A percentile compares a stretch with the other conserved stretches of the same genome.
Evolutionary conservation across 164 flowering plant genomes (phyloP).

Genomic region (Piper longum): DNA sequence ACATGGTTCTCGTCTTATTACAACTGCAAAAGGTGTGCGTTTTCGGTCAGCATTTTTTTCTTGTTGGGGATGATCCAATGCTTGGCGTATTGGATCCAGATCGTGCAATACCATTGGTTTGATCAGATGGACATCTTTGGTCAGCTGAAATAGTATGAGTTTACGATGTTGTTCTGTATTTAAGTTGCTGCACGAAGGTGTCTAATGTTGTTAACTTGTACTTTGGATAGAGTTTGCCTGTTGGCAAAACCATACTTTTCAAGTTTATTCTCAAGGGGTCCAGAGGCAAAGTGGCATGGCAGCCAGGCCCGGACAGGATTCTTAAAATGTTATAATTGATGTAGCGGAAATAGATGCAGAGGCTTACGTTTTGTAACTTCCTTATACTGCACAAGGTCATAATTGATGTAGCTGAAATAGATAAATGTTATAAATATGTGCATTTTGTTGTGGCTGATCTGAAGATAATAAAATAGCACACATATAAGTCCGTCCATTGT

Average conservation of each 20-base stretch:
- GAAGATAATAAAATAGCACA: too few relatives aligned
- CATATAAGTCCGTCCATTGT: too few relatives aligned
- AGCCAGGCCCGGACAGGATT: conserved; percentile 61
- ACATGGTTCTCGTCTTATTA: conserved; percentile 47
- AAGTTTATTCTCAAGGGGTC: conserved; percentile 45
- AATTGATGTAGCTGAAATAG: too few relatives aligned
- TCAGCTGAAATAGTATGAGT: conserved; percentile 42
- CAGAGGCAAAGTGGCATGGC: conserved; percentile 41
- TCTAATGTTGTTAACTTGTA: neutral
- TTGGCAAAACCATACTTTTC: conserved; percentile 41
- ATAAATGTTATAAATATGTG: too few relatives aligned
- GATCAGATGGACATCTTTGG: conserved; percentile 85
- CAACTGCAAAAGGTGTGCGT: conserved; percentile 43
- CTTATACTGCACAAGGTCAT: too few relatives aligned
- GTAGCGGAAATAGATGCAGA: conserved; percentile 8
- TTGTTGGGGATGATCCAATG: conserved; percentile 61
- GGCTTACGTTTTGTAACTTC: too few relatives aligned
- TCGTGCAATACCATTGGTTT: conserved; percentile 42
- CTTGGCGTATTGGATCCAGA: conserved; percentile 59
- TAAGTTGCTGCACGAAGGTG: neutral
- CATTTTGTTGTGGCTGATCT: too few relatives aligned
- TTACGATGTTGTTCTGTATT: neutral
- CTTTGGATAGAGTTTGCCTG: conserved; percentile 49
- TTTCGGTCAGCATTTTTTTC: conserved; percentile 51
- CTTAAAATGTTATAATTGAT: conserved; percentile 27